Evolutionary conservation across 2,329 filamentous ascomycete genomes (phyloP).

Genomic region (Hypoxylon sp.): DNA sequence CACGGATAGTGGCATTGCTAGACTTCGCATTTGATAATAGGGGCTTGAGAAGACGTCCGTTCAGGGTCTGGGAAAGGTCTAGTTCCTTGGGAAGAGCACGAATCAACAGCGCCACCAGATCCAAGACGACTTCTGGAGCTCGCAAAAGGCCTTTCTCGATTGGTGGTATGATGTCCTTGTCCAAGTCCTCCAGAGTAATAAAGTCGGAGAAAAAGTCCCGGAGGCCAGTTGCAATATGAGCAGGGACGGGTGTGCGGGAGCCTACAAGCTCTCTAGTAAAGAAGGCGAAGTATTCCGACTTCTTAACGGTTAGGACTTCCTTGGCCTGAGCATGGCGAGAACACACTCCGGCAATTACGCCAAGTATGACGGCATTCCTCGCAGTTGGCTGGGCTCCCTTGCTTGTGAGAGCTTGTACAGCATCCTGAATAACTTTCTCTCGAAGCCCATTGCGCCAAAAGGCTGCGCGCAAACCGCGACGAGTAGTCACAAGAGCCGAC

Average conservation of each 20-base stretch:
- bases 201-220: slow-evolving; percentile 87
- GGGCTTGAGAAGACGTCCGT: slow-evolving; percentile 83
- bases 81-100: slow-evolving; percentile 76
- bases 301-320: slow-evolving; percentile 73
- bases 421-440: slow-evolving; percentile 72
- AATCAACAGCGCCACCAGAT: slow-evolving; percentile 81
- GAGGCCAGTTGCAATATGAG: slow-evolving; percentile 80
- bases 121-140: slow-evolving; percentile 90
- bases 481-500: slow-evolving; percentile 82
- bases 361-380: slow-evolving; percentile 83
- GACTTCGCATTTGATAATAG: slow-evolving; percentile 93
- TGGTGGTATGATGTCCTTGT: slow-evolving; percentile 81
- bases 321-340: slow-evolving; percentile 77
- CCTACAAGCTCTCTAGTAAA: slow-evolving; percentile 88
- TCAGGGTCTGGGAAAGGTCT: slow-evolving; percentile 83
- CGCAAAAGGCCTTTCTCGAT: slow-evolving; percentile 91
- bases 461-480: slow-evolving; percentile 83
- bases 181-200: slow-evolving; percentile 79
- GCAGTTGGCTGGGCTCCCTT: slow-evolving; percentile 76
- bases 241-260: slow-evolving; percentile 79
- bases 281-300: slow-evolving; percentile 82
- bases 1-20: slow-evolving; percentile 82
- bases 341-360: slow-evolving; percentile 89
- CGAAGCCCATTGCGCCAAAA: slow-evolving; percentile 72
- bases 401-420: slow-evolving; percentile 76